Percentiles rank a stretch among this genome's conserved stretches.
Evolutionary conservation across 768 basidiomycete genomes (phyloP).

Genomic region (Stropharia rugosoannulata): DNA sequence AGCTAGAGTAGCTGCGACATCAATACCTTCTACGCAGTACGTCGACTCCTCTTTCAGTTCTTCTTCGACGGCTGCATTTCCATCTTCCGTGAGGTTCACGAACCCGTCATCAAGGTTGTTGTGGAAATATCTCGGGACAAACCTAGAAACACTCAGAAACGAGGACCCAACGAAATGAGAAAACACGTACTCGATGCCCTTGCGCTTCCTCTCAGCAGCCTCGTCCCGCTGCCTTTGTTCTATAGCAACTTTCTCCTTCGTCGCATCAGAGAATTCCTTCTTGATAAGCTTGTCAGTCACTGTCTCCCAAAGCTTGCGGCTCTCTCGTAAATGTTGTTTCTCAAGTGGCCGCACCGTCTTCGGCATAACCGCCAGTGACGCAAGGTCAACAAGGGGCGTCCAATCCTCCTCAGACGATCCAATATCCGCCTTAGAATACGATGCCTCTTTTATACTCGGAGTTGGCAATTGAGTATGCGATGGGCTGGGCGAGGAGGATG

Average conservation of each 20-base stretch:
- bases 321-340: slow-evolving; percentile 79
- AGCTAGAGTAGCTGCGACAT: slow-evolving; percentile 11
- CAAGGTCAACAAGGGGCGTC: slow-evolving; percentile 73
- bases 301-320: slow-evolving; percentile 82
- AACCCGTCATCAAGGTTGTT: slow-evolving; percentile 64
- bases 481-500: slow-evolving; percentile 46
- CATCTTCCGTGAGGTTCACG: slow-evolving; percentile 67
- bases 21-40: slow-evolving; percentile 28
- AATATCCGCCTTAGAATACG: slow-evolving; percentile 46
- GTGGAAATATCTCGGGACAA: slow-evolving; percentile 77
- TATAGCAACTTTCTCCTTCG: slow-evolving; percentile 85
- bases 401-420: slow-evolving; percentile 47
- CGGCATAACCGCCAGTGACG: slow-evolving; percentile 67
- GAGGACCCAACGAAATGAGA: slow-evolving; percentile 6
- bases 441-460: slow-evolving; percentile 32
- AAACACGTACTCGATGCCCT: slow-evolving; percentile 68
- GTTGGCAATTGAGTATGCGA: slow-evolving; percentile 43
- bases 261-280: slow-evolving; percentile 92
- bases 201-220: slow-evolving; percentile 83
- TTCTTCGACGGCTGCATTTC: slow-evolving; percentile 70
- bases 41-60: slow-evolving; percentile 50
- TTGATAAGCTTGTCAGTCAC: slow-evolving; percentile 72
- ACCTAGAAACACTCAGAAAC: slow-evolving; percentile 41
- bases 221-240: slow-evolving; percentile 93
- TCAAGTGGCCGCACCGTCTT: slow-evolving; percentile 84